Evolutionary conservation across 2,329 filamentous ascomycete species (phyloP).

Genomic region (Pezicula neosporulosa): DNA sequence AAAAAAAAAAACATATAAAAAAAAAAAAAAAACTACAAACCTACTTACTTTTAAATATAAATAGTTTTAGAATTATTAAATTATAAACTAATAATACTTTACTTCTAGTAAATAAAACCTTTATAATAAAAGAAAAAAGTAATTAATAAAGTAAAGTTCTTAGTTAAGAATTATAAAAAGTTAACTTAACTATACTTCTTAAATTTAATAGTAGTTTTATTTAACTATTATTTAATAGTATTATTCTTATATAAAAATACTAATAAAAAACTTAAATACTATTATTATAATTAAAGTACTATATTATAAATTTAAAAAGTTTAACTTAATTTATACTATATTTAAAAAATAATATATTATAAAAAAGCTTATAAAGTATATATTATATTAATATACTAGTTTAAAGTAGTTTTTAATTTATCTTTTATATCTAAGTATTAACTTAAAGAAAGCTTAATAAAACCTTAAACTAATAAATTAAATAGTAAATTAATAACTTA

Average conservation of each 20-base stretch:
- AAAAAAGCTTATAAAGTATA: neutral
- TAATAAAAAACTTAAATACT: neutral
- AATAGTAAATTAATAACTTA: neutral
- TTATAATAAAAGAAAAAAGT: constrained; percentile 1
- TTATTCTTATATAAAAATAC: neutral
- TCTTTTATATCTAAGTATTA: neutral
- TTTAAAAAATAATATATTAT: constrained; percentile 1
- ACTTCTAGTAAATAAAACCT: neutral
- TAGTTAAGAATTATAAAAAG: neutral
- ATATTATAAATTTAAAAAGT: neutral
- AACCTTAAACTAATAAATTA: neutral
- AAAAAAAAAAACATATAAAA: too few relatives aligned
- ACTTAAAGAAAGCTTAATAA: neutral
- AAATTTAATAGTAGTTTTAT: neutral
- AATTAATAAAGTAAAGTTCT: neutral
- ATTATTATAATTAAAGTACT: neutral
- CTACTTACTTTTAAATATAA: neutral
- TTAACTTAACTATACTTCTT: neutral
- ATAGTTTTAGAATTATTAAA: neutral
- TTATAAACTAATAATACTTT: neutral
- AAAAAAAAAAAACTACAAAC: too few relatives aligned
- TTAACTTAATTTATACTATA: neutral
- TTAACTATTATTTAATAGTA: neutral
- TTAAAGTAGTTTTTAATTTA: constrained; percentile 1
- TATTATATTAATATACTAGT: neutral